Percentiles rank a stretch among this genome's conserved stretches.
Evolutionary conservation across 345 rosid species (phyloP).

Genomic region (Capsella bursapastoris): DNA sequence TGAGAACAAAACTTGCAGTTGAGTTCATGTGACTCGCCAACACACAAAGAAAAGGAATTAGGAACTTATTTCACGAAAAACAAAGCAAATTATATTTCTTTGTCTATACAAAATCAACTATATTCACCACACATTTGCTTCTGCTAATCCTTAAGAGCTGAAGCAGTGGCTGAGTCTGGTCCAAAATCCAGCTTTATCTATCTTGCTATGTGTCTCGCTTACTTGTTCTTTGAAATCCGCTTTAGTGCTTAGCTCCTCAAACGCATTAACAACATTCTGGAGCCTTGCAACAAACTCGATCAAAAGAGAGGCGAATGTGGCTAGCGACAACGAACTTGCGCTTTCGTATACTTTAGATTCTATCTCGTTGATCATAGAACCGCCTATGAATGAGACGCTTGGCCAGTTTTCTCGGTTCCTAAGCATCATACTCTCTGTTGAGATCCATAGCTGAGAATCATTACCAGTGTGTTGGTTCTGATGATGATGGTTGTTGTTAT

Average conservation of each 20-base stretch:
- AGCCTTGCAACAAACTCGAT: slow-evolving; percentile 93
- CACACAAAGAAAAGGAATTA: slow-evolving; percentile 1
- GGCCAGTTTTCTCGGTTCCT: slow-evolving; percentile 65
- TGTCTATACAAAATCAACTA: slow-evolving; percentile 34
- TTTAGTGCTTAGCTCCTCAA: slow-evolving; percentile 66
- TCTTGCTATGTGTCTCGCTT: slow-evolving; percentile 17
- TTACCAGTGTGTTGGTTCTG: slow-evolving; percentile 41
- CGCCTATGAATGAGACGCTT: slow-evolving; percentile 49
- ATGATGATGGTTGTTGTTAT: slow-evolving; percentile 24
- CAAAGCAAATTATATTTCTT: background rate
- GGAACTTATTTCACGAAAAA: slow-evolving; percentile 20
- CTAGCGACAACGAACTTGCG: slow-evolving; percentile 83
- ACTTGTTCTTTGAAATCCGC: slow-evolving; percentile 63
- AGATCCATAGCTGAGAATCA: slow-evolving; percentile 40
- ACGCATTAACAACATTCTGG: slow-evolving; percentile 71
- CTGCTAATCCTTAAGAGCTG: slow-evolving; percentile 37
- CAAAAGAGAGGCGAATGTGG: slow-evolving; percentile 78
- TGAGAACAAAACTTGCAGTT: slow-evolving; percentile 1
- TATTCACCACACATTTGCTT: slow-evolving; percentile 5
- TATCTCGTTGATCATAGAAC: slow-evolving; percentile 38
- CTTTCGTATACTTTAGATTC: slow-evolving; percentile 79
- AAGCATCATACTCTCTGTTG: slow-evolving; percentile 49
- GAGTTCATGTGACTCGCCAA: background rate
- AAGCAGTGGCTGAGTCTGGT: slow-evolving; percentile 48
- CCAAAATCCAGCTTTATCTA: slow-evolving; percentile 48